Evolutionary conservation across 2,329 filamentous ascomycete genomes (phyloP).

Genomic region (Stagonosporopsis chrysanthemi): DNA sequence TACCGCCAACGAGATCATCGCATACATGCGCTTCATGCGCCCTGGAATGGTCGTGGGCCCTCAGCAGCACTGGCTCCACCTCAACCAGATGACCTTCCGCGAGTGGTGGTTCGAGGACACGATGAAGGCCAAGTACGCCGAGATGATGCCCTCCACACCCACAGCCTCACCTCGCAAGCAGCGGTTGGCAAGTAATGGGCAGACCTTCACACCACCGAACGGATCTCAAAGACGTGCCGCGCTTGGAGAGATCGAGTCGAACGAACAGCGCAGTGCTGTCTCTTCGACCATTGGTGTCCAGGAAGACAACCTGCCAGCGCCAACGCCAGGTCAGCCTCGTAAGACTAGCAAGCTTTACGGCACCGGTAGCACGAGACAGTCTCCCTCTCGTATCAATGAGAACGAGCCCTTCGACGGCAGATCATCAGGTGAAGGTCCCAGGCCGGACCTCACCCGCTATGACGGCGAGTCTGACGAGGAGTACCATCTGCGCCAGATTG

Average conservation of each 20-base stretch:
- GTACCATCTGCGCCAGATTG: constrained; percentile 70
- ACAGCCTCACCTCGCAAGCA: constrained; percentile 61
- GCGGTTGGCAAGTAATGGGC: constrained; percentile 67
- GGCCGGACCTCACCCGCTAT: constrained; percentile 65
- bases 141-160: constrained; percentile 62
- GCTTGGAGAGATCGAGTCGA: constrained; percentile 92
- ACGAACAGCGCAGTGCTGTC: constrained; percentile 61
- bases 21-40: constrained; percentile 98
- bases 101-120: constrained; percentile 91
- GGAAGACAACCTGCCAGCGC: constrained; percentile 92
- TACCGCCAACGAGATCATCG: constrained; percentile 95
- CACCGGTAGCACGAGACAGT: constrained; percentile 54
- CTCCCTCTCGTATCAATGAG: constrained; percentile 54
- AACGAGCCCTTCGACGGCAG: constrained; percentile 57
- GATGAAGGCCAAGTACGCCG: constrained; percentile 82
- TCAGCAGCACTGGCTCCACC: constrained; percentile 97
- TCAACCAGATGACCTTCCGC: constrained; percentile 96
- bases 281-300: constrained; percentile 67
- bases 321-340: constrained; percentile 92
- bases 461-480: constrained; percentile 81
- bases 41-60: constrained; percentile 99
- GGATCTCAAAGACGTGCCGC: constrained; percentile 79
- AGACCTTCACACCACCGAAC: constrained; percentile 85
- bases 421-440: constrained; percentile 61
- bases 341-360: constrained; percentile 82